phyloP scores from a whole-genome alignment of 352 stramenopile species.

The Phytophthora crassamura region DNA sequence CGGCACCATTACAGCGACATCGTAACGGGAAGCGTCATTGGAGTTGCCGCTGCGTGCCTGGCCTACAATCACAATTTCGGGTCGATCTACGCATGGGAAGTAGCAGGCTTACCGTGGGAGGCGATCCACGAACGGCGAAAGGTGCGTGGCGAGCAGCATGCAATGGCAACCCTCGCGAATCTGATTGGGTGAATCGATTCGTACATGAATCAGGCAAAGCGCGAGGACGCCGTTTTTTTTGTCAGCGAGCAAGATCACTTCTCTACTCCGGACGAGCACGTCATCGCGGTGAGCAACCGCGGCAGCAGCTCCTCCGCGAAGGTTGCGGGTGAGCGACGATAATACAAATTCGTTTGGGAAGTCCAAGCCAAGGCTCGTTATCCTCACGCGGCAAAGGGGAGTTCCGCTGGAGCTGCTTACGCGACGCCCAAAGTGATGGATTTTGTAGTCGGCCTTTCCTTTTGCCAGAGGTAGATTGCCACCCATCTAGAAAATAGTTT shows the following conservation, averaged over 20 bases:
- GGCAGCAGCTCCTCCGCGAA: constrained; percentile 9
- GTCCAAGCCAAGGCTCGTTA: too few relatives aligned
- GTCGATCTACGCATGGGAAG: constrained; percentile 59
- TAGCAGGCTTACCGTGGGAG: constrained; percentile 51
- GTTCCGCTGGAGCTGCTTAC: too few relatives aligned
- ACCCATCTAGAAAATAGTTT: background rate
- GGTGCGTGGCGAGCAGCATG: constrained; percentile 37
- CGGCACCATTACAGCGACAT: constrained; percentile 85
- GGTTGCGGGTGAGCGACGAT: constrained; percentile 10
- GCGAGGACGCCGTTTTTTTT: constrained; percentile 12
- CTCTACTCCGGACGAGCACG: background rate
- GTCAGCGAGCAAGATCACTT: background rate
- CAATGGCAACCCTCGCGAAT: too few relatives aligned
- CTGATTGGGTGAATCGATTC: background rate
- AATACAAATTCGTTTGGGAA: too few relatives aligned
- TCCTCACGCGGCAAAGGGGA: too few relatives aligned
- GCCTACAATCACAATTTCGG: constrained; percentile 71
- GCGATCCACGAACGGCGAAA: constrained; percentile 47
- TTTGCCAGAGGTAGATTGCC: too few relatives aligned
- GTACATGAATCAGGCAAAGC: constrained; percentile 20
- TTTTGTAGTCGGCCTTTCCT: constrained; percentile 5
- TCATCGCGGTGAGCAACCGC: constrained; percentile 10
- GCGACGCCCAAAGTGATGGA: background rate
- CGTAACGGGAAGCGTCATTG: constrained; percentile 61
- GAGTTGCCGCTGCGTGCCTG: constrained; percentile 39